Conservation (phyloP, 805 yeast genomes). For the Isabelozyma gotoi region DNA sequence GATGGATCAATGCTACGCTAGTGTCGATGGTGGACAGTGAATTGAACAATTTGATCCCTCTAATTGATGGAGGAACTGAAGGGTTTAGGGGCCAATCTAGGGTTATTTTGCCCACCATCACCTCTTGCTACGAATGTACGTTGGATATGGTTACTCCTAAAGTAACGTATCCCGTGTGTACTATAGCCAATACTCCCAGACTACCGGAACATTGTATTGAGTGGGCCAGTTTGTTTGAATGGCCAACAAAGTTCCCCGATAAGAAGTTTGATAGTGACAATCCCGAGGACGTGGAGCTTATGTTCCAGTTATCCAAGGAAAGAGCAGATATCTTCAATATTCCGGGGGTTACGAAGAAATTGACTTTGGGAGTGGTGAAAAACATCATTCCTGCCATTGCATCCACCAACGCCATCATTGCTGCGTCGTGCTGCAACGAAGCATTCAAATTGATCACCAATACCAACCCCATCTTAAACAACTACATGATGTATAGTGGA, state of each 20-base stretch:
- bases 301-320: constrained; percentile 50
- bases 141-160: constrained; percentile 66
- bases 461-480: constrained; percentile 62
- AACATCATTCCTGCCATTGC: constrained; percentile 93
- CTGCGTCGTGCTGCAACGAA: constrained; percentile 86
- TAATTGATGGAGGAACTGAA: constrained; percentile 95
- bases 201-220: constrained; percentile 93
- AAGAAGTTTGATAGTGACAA: constrained; percentile 65
- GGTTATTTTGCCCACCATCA: constrained; percentile 78
- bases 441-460: constrained; percentile 77
- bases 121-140: constrained; percentile 93
- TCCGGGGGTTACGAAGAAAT: constrained; percentile 67
- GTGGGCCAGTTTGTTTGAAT: constrained; percentile 76
- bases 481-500: constrained; percentile 87
- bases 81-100: constrained; percentile 91
- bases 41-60: constrained; percentile 30
- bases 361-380: constrained; percentile 85
- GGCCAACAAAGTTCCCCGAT: constrained; percentile 56
- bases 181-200: constrained; percentile 92
- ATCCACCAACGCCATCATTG: constrained; percentile 88
- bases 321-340: constrained; percentile 71
- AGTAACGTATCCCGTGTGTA: constrained; percentile 82
- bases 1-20: constrained; percentile 79
- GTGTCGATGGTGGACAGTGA: constrained; percentile 60
- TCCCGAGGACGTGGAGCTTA: constrained; percentile 63